Conservation (phyloP, 345 rosid species). For the Durio zibethinus region DNA sequence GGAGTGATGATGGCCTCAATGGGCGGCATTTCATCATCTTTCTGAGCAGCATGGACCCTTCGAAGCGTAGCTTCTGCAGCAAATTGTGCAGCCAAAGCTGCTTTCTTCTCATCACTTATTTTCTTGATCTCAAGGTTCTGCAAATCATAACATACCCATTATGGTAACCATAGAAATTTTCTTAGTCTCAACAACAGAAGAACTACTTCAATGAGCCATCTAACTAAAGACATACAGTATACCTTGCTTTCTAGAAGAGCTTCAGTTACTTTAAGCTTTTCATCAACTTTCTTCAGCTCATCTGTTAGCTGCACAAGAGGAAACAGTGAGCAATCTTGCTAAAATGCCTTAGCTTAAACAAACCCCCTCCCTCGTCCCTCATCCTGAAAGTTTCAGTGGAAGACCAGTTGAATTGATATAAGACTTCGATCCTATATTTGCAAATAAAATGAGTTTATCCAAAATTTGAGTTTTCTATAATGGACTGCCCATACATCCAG, state of each 20-base stretch:
- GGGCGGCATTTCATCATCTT: constrained; percentile 98
- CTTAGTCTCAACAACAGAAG: not conserved
- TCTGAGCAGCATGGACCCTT: constrained; percentile 97
- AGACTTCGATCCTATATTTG: not conserved
- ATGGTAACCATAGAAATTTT: not conserved
- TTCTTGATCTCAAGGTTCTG: constrained; percentile 96
- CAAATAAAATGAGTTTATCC: not conserved
- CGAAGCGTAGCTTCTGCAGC: constrained; percentile 99
- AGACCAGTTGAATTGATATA: not conserved
- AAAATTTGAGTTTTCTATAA: not conserved
- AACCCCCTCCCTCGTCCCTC: not conserved
- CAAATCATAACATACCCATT: constrained; percentile 6
- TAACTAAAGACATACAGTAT: constrained; percentile 13
- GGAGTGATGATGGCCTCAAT: constrained; percentile 97
- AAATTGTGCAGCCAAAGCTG: constrained; percentile 97
- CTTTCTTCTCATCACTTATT: constrained; percentile 89
- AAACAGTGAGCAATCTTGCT: constrained; percentile 3
- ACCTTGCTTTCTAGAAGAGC: constrained; percentile 82
- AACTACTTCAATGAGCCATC: constrained; percentile 1
- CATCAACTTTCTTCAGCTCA: constrained; percentile 70
- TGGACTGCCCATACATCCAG: not conserved
- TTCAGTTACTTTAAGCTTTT: constrained; percentile 73
- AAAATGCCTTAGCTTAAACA: not conserved
- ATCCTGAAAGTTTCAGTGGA: not conserved
- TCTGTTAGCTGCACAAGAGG: constrained; percentile 61